phyloP scores from a whole-genome alignment of 306 rosid species.

The Pyrus communis region DNA sequence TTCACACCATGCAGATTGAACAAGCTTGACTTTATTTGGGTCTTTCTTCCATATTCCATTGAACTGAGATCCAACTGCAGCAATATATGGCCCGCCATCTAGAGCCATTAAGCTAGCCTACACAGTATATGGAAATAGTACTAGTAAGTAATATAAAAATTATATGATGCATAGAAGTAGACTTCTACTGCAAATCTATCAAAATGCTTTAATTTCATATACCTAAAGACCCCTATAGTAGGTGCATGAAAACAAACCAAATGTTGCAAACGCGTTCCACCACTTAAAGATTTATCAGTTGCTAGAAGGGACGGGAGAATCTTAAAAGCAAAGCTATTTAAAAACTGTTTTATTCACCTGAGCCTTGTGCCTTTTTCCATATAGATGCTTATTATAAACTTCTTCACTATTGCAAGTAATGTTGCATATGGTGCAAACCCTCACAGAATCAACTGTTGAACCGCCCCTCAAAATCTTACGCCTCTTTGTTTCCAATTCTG shows the following conservation, averaged over 20 bases:
- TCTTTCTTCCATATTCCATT: conserved; percentile 27
- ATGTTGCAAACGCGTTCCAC: background rate
- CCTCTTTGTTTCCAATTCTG: conserved; percentile 35
- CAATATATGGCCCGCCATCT: conserved; percentile 30
- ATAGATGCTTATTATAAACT: conserved; percentile 41
- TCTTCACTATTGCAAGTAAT: conserved; percentile 51
- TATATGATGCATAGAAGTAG: background rate
- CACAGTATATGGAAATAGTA: background rate
- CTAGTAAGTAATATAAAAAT: background rate
- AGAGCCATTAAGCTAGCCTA: conserved; percentile 44
- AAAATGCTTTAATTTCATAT: too few species aligned
- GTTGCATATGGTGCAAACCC: conserved; percentile 47
- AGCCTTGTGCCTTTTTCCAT: conserved; percentile 53
- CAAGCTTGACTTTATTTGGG: conserved; percentile 35
- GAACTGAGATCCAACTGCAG: conserved; percentile 31
- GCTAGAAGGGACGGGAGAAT: background rate
- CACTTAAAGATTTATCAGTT: background rate
- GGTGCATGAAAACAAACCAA: background rate
- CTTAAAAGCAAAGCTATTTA: conserved; percentile 10
- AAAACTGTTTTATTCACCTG: conserved; percentile 38
- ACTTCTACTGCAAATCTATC: too few species aligned
- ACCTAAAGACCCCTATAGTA: background rate
- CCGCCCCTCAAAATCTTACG: conserved; percentile 29
- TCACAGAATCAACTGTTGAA: conserved; percentile 29
- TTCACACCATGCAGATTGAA: conserved; percentile 55